Evolutionary conservation across 2,329 filamentous ascomycete species (phyloP).

Genomic region (Achaetomium macrosporum): DNA sequence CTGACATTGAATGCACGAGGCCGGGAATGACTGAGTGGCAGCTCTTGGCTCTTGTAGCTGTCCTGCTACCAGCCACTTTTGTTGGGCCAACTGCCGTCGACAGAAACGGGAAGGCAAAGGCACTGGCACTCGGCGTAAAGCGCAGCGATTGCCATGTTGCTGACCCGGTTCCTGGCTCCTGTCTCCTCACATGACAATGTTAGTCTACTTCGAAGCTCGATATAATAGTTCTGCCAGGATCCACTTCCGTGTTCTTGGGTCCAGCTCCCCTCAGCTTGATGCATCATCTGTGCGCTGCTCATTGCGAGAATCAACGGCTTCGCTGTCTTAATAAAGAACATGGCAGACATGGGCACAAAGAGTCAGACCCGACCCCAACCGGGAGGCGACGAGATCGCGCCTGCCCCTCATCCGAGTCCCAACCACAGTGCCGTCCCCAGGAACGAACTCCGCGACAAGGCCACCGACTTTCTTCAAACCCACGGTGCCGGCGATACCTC

Average conservation of each 20-base stretch:
- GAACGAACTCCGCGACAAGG: constrained; percentile 32
- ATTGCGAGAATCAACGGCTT: not conserved
- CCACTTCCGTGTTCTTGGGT: constrained; percentile 5
- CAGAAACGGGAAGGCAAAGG: no score
- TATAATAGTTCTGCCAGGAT: not conserved
- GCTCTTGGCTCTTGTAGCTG: not conserved
- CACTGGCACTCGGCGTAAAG: not conserved
- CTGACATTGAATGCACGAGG: not conserved
- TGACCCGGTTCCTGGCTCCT: not conserved
- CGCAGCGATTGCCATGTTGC: not conserved
- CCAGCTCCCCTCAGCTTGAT: no score
- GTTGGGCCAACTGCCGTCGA: not conserved
- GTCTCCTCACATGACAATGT: not conserved
- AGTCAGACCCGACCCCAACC: not conserved
- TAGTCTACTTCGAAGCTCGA: no score
- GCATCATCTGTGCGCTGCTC: no score
- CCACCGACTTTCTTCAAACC: constrained; percentile 39
- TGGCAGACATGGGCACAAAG: not conserved
- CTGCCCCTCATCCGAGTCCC: constrained; percentile 19
- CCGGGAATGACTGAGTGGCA: not conserved
- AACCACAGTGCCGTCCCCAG: not conserved
- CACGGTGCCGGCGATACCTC: constrained; percentile 32
- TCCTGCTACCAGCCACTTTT: not conserved
- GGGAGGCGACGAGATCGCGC: constrained; percentile 22
- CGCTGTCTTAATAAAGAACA: not conserved